phyloP scores from a whole-genome alignment of 2,329 filamentous ascomycete species.

The Microascus cirrosus region DNA sequence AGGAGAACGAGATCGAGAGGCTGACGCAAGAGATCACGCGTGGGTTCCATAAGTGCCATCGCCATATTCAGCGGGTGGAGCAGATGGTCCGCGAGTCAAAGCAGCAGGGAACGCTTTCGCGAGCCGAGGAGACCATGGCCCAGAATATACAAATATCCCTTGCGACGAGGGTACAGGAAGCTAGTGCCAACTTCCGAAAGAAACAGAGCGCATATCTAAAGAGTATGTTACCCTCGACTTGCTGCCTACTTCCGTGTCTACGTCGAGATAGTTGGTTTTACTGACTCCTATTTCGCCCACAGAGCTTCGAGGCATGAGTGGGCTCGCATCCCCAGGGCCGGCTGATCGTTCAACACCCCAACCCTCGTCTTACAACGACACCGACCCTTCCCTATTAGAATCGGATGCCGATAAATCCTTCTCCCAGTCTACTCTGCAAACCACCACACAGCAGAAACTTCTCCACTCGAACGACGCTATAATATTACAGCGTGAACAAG shows the following conservation, averaged over 20 bases:
- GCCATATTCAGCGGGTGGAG: slow-evolving; percentile 79
- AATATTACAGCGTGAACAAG: slow-evolving; percentile 85
- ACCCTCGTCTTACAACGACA: slow-evolving; percentile 42
- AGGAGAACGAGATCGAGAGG: slow-evolving; percentile 82
- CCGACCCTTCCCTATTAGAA: slow-evolving; percentile 80
- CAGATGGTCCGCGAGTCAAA: slow-evolving; percentile 74
- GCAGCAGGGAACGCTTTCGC: slow-evolving; percentile 59
- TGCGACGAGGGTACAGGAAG: slow-evolving; percentile 79
- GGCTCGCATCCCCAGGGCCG: slow-evolving; percentile 36
- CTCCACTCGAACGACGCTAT: slow-evolving; percentile 68
- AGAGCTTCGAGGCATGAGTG: slow-evolving; percentile 68
- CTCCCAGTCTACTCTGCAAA: slow-evolving; percentile 79
- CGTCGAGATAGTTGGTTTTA: background rate
- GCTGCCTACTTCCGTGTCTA: background rate
- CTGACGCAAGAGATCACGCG: slow-evolving; percentile 85
- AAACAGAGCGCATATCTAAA: slow-evolving; percentile 95
- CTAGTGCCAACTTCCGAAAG: slow-evolving; percentile 86
- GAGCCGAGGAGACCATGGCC: slow-evolving; percentile 89
- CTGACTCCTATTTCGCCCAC: slow-evolving; percentile 1
- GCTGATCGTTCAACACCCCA: slow-evolving; percentile 42
- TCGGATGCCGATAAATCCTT: slow-evolving; percentile 89
- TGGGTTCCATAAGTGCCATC: slow-evolving; percentile 82
- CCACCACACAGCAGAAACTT: slow-evolving; percentile 57
- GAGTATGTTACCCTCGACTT: slow-evolving; percentile 41
- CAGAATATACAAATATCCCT: slow-evolving; percentile 90